Evolutionary conservation across 306 rosid species (phyloP), one percentile per base, ranked within the genome.

Genomic region (Glycine tomentella): DNA sequence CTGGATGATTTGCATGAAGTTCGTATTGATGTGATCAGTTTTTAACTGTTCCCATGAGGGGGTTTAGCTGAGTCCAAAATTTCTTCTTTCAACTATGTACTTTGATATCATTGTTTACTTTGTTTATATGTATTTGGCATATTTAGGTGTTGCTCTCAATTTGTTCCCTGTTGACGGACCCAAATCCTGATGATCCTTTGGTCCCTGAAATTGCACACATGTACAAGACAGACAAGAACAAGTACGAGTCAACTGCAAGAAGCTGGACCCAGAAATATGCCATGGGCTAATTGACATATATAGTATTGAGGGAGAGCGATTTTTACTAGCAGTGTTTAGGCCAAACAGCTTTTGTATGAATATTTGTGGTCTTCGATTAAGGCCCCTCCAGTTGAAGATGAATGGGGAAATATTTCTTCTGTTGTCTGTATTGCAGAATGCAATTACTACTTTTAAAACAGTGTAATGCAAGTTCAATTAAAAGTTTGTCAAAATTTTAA

Each of bases 181-280:
- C 93, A 8, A 92, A 92, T 53, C 97, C 92, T 0, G 92, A 92
- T 74, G 93, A 90, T 80, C 91, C 97, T 3, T 76, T 89, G 86
- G 95, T 91, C 74, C 97, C 95, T 0, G 91, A 87, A 85, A 92
- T 92, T 56, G 97, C 97, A 36, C 89, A 91, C 83, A 89, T 91
- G 93, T 92, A 92, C 89, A 92, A 92, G 90, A 92, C 92, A 44
- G 92, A 90, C 91, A 87, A 88, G 84, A 88, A 50, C 81, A 89
- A 87, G 83, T 92, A 91, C 14, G 97, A 92, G 87, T 84, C 90
- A 7, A 89, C 91, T n/a, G 95, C 97, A 12, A 84, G 95, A 84
- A 85, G 89, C 84, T 91, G 95, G 97, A 92, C 97, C 80, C 97
- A 87, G 86, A 89, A 92, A 83, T 88, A 91, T 58, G 93, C 92